These are phyloP conservation scores for Fistulifera solaris DNA, from an alignment of 108 stramenopile species.

Conservation along the genomic window DNA sequence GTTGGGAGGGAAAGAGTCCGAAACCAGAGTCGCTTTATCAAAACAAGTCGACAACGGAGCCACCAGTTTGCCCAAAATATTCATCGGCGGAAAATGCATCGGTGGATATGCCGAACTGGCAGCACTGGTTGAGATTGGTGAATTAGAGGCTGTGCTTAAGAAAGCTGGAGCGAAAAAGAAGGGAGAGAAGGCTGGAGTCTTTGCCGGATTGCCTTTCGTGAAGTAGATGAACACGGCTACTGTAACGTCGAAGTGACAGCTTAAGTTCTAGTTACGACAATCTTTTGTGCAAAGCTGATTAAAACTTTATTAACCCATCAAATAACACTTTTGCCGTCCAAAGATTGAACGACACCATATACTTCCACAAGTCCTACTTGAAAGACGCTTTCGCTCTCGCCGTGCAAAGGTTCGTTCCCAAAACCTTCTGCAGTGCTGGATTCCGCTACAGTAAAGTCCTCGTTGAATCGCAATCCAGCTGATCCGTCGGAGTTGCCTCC, in stretches of 20 bases:
- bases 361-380: constrained; percentile 74
- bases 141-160: constrained; percentile 29
- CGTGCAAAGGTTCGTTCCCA: constrained; percentile 59
- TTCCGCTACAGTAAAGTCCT: constrained; percentile 66
- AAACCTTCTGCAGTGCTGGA: constrained; percentile 57
- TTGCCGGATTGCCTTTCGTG: too few relatives aligned
- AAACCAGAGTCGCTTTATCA: constrained; percentile 39
- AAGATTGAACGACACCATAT: constrained; percentile 29
- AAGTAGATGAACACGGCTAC: too few relatives aligned
- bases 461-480: constrained; percentile 63
- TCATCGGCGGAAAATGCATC: constrained; percentile 55
- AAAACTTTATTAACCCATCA: too few relatives aligned
- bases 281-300: too few relatives aligned
- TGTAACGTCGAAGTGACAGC: too few relatives aligned
- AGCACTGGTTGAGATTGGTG: constrained; percentile 28
- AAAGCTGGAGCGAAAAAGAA: constrained; percentile 16
- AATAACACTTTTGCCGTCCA: constrained; percentile 4
- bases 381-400: constrained; percentile 27
- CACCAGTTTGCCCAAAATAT: constrained; percentile 54
- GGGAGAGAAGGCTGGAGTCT: neutral
- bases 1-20: constrained; percentile 43
- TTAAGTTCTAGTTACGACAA: too few relatives aligned
- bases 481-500: constrained; percentile 62
- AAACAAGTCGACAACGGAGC: constrained; percentile 39
- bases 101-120: constrained; percentile 58